These are phyloP conservation scores for Myriangium duriaei DNA, from an alignment of 2,329 filamentous ascomycete genomes.

Conservation along the genomic window DNA sequence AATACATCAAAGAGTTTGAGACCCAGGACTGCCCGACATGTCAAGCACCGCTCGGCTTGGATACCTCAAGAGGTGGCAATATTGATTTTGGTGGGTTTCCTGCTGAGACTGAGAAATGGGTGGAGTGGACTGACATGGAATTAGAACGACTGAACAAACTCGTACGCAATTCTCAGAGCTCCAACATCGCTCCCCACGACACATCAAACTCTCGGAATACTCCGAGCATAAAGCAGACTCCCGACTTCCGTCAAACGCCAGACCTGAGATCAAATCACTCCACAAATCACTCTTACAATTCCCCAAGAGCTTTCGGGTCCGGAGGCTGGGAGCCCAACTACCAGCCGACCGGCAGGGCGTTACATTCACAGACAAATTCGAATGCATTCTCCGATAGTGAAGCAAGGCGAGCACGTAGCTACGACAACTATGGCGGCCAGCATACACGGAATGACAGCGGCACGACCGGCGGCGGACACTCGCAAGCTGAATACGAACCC, in stretches of 20 bases:
- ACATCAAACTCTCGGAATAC: slow-evolving; percentile 1
- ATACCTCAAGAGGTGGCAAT: slow-evolving; percentile 86
- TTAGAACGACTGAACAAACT: slow-evolving; percentile 26
- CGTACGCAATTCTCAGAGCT: slow-evolving; percentile 37
- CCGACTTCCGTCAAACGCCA: slow-evolving; percentile 14
- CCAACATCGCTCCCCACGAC: not conserved
- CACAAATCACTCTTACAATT: not conserved
- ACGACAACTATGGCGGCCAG: slow-evolving; percentile 16
- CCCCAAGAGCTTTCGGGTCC: slow-evolving; percentile 6
- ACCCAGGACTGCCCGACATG: slow-evolving; percentile 90
- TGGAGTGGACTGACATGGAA: not conserved
- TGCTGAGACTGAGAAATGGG: not conserved
- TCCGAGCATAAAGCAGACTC: slow-evolving; percentile 25
- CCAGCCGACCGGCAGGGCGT: slow-evolving; percentile 2
- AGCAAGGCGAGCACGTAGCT: slow-evolving; percentile 1
- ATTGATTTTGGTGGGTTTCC: slow-evolving; percentile 35
- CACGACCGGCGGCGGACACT: slow-evolving; percentile 59
- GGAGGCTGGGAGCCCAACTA: slow-evolving; percentile 7
- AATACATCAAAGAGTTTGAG: slow-evolving; percentile 91
- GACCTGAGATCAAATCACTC: slow-evolving; percentile 4
- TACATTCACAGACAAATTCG: slow-evolving; percentile 8
- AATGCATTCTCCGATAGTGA: slow-evolving; percentile 6
- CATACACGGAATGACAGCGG: slow-evolving; percentile 72
- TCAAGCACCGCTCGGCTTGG: slow-evolving; percentile 78
- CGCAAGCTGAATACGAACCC: slow-evolving; percentile 61